A percentile compares a stretch with the other conserved stretches of the same genome.
Evolutionary conservation across 2,329 filamentous ascomycete genomes (phyloP).

Genomic region (Cytospora piceae): DNA sequence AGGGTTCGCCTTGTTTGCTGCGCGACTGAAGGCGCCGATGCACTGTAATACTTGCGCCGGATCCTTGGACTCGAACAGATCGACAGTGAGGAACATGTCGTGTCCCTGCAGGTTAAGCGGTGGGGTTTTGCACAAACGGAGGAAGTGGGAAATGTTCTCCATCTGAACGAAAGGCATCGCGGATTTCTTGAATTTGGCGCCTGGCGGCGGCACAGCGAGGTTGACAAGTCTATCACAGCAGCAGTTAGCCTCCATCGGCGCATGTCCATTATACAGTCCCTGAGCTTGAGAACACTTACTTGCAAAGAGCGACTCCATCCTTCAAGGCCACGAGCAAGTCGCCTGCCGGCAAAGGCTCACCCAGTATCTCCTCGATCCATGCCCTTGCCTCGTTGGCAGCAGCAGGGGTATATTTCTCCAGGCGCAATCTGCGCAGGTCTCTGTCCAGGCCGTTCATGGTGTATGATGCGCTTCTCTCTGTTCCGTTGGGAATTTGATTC

Average conservation of each 20-base stretch:
- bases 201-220: conserved; percentile 73
- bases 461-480: neutral
- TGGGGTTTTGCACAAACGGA: conserved; percentile 81
- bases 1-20: conserved; percentile 76
- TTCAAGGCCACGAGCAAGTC: conserved; percentile 87
- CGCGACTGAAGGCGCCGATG: conserved; percentile 86
- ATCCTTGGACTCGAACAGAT: conserved; percentile 94
- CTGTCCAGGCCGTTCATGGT: conserved; percentile 93
- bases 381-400: conserved; percentile 81
- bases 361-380: conserved; percentile 85
- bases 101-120: conserved; percentile 89
- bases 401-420: conserved; percentile 89
- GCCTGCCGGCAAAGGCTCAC: conserved; percentile 69
- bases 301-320: conserved; percentile 92
- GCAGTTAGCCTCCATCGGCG: conserved; percentile 3
- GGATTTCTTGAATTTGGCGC: conserved; percentile 88
- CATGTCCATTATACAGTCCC: neutral
- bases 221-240: conserved; percentile 71
- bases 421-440: conserved; percentile 89
- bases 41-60: conserved; percentile 95
- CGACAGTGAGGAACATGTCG: conserved; percentile 95
- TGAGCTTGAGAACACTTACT: conserved; percentile 55
- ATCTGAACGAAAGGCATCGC: conserved; percentile 98
- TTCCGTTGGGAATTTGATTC: neutral
- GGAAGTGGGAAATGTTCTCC: conserved; percentile 98